Conservation (phyloP, 805 yeast genomes). For the Alloascoidea hylecoeti region DNA sequence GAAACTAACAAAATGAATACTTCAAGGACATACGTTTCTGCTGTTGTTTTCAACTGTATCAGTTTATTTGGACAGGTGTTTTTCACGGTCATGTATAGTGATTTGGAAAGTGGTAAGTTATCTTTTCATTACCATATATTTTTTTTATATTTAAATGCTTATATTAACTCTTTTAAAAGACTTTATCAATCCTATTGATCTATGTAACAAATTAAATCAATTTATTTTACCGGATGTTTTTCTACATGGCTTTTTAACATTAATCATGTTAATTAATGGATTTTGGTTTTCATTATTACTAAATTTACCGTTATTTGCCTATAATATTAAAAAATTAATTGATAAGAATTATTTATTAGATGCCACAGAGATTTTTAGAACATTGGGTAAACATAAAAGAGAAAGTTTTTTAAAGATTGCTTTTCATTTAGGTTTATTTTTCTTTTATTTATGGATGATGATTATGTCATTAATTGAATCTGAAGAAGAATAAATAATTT, state of each 20-base stretch:
- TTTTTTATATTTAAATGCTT: neutral
- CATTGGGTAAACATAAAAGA: constrained; percentile 83
- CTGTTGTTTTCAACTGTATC: constrained; percentile 75
- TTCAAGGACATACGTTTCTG: constrained; percentile 47
- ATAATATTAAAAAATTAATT: constrained; percentile 66
- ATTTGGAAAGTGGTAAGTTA: constrained; percentile 35
- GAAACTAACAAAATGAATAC: neutral
- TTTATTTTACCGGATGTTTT: constrained; percentile 79
- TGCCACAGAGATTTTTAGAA: constrained; percentile 95
- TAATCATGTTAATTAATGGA: constrained; percentile 68
- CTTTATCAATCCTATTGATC: constrained; percentile 93
- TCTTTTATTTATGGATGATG: constrained; percentile 93
- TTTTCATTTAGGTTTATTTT: constrained; percentile 82
- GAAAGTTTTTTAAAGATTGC: constrained; percentile 86
- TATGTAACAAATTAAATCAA: constrained; percentile 81
- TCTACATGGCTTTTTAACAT: constrained; percentile 58
- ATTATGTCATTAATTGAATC: constrained; percentile 82
- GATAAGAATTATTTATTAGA: constrained; percentile 78
- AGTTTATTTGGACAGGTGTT: constrained; percentile 87
- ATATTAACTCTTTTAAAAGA: constrained; percentile 33
- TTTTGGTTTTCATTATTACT: constrained; percentile 84
- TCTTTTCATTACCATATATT: neutral
- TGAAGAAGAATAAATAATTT: constrained; percentile 19
- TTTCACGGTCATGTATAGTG: constrained; percentile 91
- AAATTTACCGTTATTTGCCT: constrained; percentile 74